phyloP scores from a whole-genome alignment of 306 rosid species.

The Bauhinia variegata region DNA sequence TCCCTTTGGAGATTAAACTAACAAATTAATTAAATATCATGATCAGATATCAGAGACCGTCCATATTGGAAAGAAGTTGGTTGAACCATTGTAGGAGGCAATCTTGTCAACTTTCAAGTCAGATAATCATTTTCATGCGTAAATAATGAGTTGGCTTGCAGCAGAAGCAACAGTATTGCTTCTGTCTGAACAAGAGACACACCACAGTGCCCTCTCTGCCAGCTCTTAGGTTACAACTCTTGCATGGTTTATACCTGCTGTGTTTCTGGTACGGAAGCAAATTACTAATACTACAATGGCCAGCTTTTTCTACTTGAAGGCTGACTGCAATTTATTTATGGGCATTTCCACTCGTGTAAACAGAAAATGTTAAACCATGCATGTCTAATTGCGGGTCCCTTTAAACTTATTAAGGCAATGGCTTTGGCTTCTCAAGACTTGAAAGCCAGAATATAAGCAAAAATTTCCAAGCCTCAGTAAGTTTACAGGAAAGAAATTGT shows the following conservation, averaged over 20 bases:
- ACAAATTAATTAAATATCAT: no score
- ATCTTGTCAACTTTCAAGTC: neutral
- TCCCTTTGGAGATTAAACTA: no score
- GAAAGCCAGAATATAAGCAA: neutral
- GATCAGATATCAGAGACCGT: constrained; percentile 1
- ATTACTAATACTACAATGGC: no score
- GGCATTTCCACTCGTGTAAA: neutral
- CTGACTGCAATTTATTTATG: no score
- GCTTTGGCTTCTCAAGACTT: constrained; percentile 15
- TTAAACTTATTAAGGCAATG: neutral
- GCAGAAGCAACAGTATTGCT: no score
- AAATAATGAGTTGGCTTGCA: neutral
- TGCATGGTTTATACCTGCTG: no score
- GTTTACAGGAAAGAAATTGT: neutral
- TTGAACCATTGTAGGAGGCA: neutral
- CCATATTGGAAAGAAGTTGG: no score
- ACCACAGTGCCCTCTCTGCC: no score
- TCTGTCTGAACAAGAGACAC: no score
- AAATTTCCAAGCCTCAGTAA: neutral
- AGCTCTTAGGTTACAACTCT: no score
- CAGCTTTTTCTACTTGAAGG: no score
- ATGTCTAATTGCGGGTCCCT: neutral
- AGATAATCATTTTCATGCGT: neutral
- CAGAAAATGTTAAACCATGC: neutral
- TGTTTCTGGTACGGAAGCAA: no score